These are phyloP conservation scores for Thraustochytrium striatum DNA, from an alignment of 352 stramenopile species.

Conservation along the genomic window DNA sequence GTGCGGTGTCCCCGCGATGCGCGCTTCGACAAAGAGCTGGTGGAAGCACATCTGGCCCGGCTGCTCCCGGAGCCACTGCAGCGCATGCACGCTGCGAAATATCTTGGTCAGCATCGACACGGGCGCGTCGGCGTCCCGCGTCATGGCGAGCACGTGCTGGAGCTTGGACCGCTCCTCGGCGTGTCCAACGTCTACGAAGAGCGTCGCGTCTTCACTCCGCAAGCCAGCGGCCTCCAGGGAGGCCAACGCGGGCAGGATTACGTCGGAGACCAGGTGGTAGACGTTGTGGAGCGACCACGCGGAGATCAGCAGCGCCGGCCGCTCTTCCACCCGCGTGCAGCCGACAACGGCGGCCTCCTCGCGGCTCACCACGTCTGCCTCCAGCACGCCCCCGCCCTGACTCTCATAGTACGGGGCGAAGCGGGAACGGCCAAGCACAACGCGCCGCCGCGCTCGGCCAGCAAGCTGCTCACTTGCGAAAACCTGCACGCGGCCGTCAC, in stretches of 20 bases:
- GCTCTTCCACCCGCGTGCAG: too few relatives aligned
- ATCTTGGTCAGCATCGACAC: not conserved
- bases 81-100: not conserved
- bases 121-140: not conserved
- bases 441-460: too few relatives aligned
- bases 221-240: not conserved
- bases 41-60: not conserved
- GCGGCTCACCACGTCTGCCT: too few relatives aligned
- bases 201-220: not conserved
- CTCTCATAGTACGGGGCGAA: too few relatives aligned
- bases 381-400: too few relatives aligned
- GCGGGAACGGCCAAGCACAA: too few relatives aligned
- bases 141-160: not conserved
- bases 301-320: not conserved
- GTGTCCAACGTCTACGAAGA: slow-evolving; percentile 26
- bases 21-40: slow-evolving; percentile 15
- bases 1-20: not conserved
- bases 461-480: too few relatives aligned
- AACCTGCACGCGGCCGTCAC: too few relatives aligned
- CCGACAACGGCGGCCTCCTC: too few relatives aligned
- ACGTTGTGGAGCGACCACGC: slow-evolving; percentile 11
- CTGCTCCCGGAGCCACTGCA: not conserved
- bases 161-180: not conserved
- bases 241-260: not conserved
- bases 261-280: slow-evolving; percentile 9